Percentiles rank a stretch among this genome's conserved stretches.
Conservation (phyloP, 805 yeast species). For the Saccharomycopsis sp. region DNA sequence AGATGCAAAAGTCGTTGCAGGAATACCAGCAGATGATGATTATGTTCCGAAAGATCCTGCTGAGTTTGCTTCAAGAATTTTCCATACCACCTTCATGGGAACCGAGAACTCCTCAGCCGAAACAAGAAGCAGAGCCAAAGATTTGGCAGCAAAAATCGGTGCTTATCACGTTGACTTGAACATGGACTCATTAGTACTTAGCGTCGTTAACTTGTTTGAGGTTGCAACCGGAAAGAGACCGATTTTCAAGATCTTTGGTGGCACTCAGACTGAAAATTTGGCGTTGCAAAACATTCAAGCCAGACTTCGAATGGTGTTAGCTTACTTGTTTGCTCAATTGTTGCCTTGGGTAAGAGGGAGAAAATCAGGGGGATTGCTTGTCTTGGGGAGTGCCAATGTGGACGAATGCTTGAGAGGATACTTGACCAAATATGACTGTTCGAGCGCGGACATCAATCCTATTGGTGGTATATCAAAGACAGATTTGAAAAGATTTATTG, state of each 20-base stretch:
- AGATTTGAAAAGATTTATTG: conserved; percentile 79
- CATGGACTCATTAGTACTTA: conserved; percentile 75
- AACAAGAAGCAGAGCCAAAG: conserved; percentile 75
- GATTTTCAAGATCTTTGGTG: conserved; percentile 86
- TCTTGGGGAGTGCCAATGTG: conserved; percentile 92
- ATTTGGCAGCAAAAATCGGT: conserved; percentile 66
- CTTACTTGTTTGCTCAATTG: conserved; percentile 87
- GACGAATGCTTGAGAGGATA: conserved; percentile 96
- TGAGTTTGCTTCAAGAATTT: conserved; percentile 66
- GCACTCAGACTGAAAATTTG: conserved; percentile 80
- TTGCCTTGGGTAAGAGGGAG: conserved; percentile 89
- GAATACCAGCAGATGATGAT: conserved; percentile 32
- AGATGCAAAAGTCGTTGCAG: conserved; percentile 66
- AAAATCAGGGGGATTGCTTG: conserved; percentile 65
- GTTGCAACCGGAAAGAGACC: conserved; percentile 88
- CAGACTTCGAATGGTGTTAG: conserved; percentile 85
- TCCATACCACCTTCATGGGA: conserved; percentile 94
- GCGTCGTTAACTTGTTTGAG: conserved; percentile 70
- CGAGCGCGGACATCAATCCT: conserved; percentile 95
- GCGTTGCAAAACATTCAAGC: conserved; percentile 98
- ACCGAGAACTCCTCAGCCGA: conserved; percentile 86
- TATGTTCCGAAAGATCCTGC: conserved; percentile 70
- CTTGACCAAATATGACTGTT: conserved; percentile 92
- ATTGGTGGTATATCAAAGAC: conserved; percentile 98
- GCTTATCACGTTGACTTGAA: conserved; percentile 86